Evolutionary conservation across 2,329 filamentous ascomycete genomes (phyloP).

Genomic region (Aureobasidium uvarum): DNA sequence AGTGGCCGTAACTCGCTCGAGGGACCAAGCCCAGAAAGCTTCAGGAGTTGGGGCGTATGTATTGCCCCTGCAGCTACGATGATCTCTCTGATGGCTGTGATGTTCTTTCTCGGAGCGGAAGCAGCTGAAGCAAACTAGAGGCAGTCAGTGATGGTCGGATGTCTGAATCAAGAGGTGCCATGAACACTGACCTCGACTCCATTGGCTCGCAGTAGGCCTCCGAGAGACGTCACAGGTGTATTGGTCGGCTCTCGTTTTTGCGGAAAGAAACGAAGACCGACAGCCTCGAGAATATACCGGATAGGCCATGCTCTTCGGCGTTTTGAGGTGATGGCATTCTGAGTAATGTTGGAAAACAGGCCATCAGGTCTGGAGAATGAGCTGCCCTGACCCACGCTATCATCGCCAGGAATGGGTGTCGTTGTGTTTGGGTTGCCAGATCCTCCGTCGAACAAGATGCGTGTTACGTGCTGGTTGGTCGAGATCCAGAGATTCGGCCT

Average conservation of each 20-base stretch:
- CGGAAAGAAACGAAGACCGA: neutral
- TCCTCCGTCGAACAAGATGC: constrained; percentile 36
- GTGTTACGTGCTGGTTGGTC: constrained; percentile 40
- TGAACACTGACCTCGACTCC: constrained; percentile 27
- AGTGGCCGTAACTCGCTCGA: constrained; percentile 46
- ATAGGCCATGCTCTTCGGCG: neutral
- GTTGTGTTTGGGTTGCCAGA: constrained; percentile 28
- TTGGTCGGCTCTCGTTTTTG: neutral
- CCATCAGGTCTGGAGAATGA: constrained; percentile 21
- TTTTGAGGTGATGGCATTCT: neutral
- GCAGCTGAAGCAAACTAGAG: constrained; percentile 32
- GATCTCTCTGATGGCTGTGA: constrained; percentile 34
- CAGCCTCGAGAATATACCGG: neutral
- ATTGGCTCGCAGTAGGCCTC: constrained; percentile 8
- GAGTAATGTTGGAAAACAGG: constrained; percentile 15
- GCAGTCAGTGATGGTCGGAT: neutral
- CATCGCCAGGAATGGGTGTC: constrained; percentile 22
- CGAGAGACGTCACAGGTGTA: neutral
- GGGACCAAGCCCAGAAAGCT: constrained; percentile 57
- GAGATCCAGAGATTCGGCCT: constrained; percentile 42
- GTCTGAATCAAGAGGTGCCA: neutral
- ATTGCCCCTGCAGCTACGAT: constrained; percentile 36
- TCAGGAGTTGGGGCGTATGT: constrained; percentile 37
- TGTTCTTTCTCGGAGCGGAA: constrained; percentile 28
- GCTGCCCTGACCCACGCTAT: constrained; percentile 29